Conservation (phyloP, 179 eudicot genomes). For the Silene vulgaris region DNA sequence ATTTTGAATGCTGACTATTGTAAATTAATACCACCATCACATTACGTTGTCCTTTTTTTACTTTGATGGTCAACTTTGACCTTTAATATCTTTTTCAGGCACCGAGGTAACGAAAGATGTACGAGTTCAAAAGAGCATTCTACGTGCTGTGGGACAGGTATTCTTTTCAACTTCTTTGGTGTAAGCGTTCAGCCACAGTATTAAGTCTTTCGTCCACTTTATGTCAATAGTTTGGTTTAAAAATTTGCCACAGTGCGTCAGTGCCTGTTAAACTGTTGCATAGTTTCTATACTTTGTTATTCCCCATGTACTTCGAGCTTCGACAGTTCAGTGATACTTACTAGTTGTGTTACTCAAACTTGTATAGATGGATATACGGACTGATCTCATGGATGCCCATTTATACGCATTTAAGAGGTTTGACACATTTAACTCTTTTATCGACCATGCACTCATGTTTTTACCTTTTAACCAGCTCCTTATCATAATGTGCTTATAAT, state of each 20-base stretch:
- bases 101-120: conserved; percentile 75
- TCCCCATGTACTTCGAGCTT: background rate
- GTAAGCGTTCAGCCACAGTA: background rate
- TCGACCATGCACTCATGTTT: conserved; percentile 5
- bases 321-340: background rate
- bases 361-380: conserved; percentile 75
- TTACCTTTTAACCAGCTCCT: background rate
- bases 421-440: conserved; percentile 31
- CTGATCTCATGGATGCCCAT: conserved; percentile 98
- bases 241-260: background rate
- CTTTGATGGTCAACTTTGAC: too few relatives aligned
- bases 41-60: too few relatives aligned
- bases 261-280: background rate
- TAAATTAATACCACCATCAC: background rate
- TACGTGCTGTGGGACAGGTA: conserved; percentile 93
- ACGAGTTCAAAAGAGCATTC: conserved; percentile 77
- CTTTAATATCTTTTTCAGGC: conserved; percentile 38
- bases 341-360: background rate
- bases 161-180: background rate
- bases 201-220: background rate
- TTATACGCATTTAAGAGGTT: conserved; percentile 95
- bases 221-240: background rate
- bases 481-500: background rate
- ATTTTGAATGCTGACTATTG: conserved; percentile 8
- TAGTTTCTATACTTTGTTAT: conserved; percentile 2